These are phyloP conservation scores for Tulasnella sp. DNA, from an alignment of 768 basidiomycete genomes.

Conservation along the genomic window DNA sequence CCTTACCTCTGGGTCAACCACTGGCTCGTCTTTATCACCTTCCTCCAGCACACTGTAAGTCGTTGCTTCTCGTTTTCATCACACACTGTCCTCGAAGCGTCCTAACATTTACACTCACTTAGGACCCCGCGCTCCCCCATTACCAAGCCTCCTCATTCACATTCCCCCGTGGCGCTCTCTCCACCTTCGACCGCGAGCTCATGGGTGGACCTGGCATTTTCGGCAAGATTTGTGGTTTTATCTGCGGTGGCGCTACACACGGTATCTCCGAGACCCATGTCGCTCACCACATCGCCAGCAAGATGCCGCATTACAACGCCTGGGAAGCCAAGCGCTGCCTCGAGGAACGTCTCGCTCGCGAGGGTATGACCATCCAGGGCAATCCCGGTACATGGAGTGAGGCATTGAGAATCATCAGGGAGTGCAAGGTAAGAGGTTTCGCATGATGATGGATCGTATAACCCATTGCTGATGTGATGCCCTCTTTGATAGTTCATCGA, in stretches of 20 bases:
- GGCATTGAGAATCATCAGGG: conserved; percentile 61
- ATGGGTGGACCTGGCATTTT: conserved; percentile 48
- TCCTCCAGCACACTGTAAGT: conserved; percentile 91
- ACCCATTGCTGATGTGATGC: not conserved
- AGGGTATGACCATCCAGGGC: conserved; percentile 55
- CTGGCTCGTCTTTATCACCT: conserved; percentile 94
- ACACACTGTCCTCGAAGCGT: too few species aligned
- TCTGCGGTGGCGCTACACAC: conserved; percentile 77
- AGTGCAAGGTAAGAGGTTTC: conserved; percentile 51
- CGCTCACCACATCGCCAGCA: conserved; percentile 82
- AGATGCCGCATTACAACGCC: conserved; percentile 92
- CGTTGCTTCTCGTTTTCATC: too few species aligned
- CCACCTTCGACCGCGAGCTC: conserved; percentile 78
- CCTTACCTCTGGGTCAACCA: conserved; percentile 92
- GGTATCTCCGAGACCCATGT: conserved; percentile 94
- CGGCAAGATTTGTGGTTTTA: conserved; percentile 70
- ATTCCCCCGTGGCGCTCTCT: conserved; percentile 86
- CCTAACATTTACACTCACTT: too few species aligned
- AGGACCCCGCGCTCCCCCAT: conserved; percentile 69
- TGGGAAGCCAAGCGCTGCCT: conserved; percentile 89
- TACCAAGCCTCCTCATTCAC: conserved; percentile 84
- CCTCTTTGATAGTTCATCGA: conserved; percentile 63
- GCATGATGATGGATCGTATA: conserved; percentile 1
- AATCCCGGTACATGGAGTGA: conserved; percentile 72
- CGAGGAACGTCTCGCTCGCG: conserved; percentile 57